Evolutionary conservation across 2,329 filamentous ascomycete species (phyloP).

Genomic region (Rachicladosporium sp.): DNA sequence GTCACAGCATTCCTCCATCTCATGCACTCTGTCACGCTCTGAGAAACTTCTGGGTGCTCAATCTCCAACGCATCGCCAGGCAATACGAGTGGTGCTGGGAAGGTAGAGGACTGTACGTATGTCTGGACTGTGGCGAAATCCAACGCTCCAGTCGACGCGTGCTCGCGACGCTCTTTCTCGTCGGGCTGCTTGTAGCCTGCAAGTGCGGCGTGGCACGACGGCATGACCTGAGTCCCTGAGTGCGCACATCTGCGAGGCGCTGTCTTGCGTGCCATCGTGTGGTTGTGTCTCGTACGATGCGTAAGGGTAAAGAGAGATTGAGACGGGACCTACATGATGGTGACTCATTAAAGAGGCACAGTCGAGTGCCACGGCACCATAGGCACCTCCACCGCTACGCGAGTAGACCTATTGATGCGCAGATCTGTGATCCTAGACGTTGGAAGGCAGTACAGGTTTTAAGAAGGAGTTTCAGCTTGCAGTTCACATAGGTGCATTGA

Average conservation of each 20-base stretch:
- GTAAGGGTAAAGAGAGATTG: too few species aligned
- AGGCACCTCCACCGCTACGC: too few species aligned
- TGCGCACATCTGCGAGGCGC: neutral
- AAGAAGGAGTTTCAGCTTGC: too few species aligned
- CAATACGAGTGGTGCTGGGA: constrained; percentile 48
- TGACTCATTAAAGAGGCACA: too few species aligned
- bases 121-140: neutral
- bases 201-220: constrained; percentile 1
- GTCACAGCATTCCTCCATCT: constrained; percentile 35
- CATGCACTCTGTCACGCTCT: constrained; percentile 41
- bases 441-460: too few species aligned
- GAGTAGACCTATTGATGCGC: too few species aligned
- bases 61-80: constrained; percentile 47
- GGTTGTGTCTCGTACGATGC: neutral
- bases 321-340: too few species aligned
- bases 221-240: neutral
- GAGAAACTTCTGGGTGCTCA: constrained; percentile 39
- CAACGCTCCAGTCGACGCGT: neutral
- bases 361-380: too few species aligned
- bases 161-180: neutral
- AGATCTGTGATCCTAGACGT: too few species aligned
- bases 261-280: neutral
- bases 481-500: too few species aligned
- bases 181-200: constrained; percentile 2
- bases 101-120: constrained; percentile 19